A percentile compares a stretch with the other conserved stretches of the same genome.
phyloP scores from a whole-genome alignment of 1,139 yeast genomes.

The Suhomyces atakaporum region DNA sequence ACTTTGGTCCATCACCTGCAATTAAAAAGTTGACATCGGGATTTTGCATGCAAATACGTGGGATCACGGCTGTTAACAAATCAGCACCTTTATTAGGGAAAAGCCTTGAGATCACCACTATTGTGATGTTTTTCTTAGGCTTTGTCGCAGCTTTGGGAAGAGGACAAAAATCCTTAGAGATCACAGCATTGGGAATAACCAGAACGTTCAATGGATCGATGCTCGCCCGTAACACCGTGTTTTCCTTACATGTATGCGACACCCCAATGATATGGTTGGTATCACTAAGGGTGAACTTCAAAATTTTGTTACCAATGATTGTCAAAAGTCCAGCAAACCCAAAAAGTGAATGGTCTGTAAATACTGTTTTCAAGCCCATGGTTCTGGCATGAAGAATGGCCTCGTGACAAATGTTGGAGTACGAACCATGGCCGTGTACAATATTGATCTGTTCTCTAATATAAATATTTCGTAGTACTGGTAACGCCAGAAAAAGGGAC shows the following conservation, averaged over 20 bases:
- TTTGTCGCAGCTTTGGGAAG: constrained; percentile 19
- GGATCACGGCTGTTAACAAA: constrained; percentile 79
- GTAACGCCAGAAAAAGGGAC: constrained; percentile 84
- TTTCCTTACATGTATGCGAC: constrained; percentile 95
- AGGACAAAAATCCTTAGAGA: constrained; percentile 79
- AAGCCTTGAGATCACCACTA: constrained; percentile 86
- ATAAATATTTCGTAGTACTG: constrained; percentile 79
- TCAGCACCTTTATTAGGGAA: constrained; percentile 98
- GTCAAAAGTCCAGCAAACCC: constrained; percentile 89
- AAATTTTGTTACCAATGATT: constrained; percentile 80
- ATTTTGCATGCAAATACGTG: constrained; percentile 69
- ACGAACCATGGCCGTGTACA: constrained; percentile 94
- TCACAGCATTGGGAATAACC: constrained; percentile 96
- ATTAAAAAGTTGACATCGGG: constrained; percentile 74
- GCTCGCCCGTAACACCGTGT: constrained; percentile 85
- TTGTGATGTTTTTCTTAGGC: constrained; percentile 51
- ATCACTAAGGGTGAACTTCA: constrained; percentile 82
- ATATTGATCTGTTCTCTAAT: constrained; percentile 84
- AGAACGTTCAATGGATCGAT: constrained; percentile 77
- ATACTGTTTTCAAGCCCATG: constrained; percentile 88
- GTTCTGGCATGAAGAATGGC: constrained; percentile 87
- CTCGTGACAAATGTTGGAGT: constrained; percentile 85
- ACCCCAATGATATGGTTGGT: constrained; percentile 94
- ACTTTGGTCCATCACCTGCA: constrained; percentile 98
- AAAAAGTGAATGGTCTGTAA: constrained; percentile 94